Percentiles rank a stretch among this genome's conserved stretches.
Evolutionary conservation across 2,329 filamentous ascomycete genomes (phyloP).

Genomic region (Rutstroemia sp.): DNA sequence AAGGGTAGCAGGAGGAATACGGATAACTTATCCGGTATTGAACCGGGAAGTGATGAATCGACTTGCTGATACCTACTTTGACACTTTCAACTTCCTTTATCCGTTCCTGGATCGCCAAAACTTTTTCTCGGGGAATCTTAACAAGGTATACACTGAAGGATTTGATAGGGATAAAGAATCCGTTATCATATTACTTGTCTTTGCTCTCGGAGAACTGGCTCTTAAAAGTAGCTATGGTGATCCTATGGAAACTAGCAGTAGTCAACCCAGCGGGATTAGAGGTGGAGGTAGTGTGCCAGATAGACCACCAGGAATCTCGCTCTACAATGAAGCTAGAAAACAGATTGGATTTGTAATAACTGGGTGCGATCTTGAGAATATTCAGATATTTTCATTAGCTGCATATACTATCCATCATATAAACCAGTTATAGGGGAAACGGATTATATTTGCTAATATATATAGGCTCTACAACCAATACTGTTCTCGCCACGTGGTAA

Average conservation of each 20-base stretch:
- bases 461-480: conserved; percentile 45
- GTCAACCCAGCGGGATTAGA: conserved; percentile 43
- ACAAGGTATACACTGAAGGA: conserved; percentile 38
- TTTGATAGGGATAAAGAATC: conserved; percentile 43
- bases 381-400: conserved; percentile 50
- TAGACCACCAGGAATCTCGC: conserved; percentile 47
- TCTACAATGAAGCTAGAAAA: conserved; percentile 56
- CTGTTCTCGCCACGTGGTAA: conserved; percentile 44
- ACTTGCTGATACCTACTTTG: conserved; percentile 49
- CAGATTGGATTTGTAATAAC: conserved; percentile 51
- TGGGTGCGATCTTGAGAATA: conserved; percentile 49
- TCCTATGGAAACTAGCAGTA: conserved; percentile 38
- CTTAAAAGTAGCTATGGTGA: conserved; percentile 41
- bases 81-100: conserved; percentile 50
- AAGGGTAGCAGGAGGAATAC: conserved; percentile 19
- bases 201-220: conserved; percentile 52
- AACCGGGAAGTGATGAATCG: conserved; percentile 43
- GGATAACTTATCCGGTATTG: conserved; percentile 30
- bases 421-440: background rate
- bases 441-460: background rate
- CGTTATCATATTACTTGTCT: conserved; percentile 48
- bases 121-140: conserved; percentile 43
- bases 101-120: conserved; percentile 51
- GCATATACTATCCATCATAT: conserved; percentile 34
- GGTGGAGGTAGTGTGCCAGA: conserved; percentile 35